A percentile compares a stretch with the other conserved stretches of the same genome.
These are phyloP conservation scores for Plantago rigida DNA, from an alignment of 305 asterid species.

Conservation along the genomic window DNA sequence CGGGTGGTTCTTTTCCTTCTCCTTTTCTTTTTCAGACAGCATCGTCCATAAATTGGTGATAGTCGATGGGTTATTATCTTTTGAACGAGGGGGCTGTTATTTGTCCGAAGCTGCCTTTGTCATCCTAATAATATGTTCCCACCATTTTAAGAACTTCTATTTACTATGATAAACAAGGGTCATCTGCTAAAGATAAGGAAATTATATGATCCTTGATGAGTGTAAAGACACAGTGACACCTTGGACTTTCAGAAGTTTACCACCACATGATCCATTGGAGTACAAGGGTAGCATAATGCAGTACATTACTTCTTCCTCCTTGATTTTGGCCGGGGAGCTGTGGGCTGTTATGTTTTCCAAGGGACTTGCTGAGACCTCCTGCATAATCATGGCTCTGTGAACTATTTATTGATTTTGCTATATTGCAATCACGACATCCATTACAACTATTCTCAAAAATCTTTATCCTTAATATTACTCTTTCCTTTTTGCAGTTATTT, in stretches of 20 bases:
- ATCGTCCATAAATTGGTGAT: neutral
- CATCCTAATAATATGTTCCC: conserved; percentile 7
- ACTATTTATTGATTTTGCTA: neutral
- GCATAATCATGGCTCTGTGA: neutral
- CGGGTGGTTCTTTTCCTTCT: neutral
- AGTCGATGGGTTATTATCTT: neutral
- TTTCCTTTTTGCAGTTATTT: conserved; percentile 58
- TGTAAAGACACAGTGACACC: neutral
- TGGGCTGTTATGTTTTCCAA: neutral
- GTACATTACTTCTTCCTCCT: conserved; percentile 5
- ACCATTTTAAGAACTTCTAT: conserved; percentile 3
- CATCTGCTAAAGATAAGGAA: neutral
- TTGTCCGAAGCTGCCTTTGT: neutral
- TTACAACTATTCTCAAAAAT: conserved; percentile 14
- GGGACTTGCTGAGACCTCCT: neutral
- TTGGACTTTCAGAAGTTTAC: conserved; percentile 15
- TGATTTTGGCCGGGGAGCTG: neutral
- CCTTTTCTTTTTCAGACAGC: neutral
- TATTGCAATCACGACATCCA: neutral
- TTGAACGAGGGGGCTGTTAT: no score
- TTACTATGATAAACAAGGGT: neutral
- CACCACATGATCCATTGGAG: neutral
- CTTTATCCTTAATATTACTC: conserved; percentile 24
- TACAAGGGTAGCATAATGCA: conserved; percentile 10
- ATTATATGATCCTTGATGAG: neutral